Conservation (phyloP, 371 early-diverging fungal genomes). For the Mucor mucedo region DNA sequence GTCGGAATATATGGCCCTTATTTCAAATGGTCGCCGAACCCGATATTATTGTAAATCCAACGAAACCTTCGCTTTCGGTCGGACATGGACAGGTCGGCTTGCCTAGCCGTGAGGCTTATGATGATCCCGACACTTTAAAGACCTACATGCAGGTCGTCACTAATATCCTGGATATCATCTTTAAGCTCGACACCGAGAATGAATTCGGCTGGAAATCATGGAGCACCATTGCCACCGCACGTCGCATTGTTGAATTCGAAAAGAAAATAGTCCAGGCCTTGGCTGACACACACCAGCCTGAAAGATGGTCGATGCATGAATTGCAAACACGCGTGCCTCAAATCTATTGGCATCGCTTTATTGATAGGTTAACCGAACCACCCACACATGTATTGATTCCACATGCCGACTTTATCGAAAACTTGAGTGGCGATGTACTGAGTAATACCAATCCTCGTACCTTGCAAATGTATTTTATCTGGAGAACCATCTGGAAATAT, state of each 20-base stretch:
- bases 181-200: constrained; percentile 27
- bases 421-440: constrained; percentile 12
- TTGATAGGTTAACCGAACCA: constrained; percentile 21
- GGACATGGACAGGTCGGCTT: constrained; percentile 51
- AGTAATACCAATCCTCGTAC: constrained; percentile 31
- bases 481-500: constrained; percentile 44
- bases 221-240: constrained; percentile 47
- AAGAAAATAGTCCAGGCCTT: constrained; percentile 35
- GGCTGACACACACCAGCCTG: not conserved
- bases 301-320: constrained; percentile 30
- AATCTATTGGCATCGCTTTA: constrained; percentile 47
- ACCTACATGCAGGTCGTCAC: constrained; percentile 44
- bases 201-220: constrained; percentile 42
- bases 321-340: constrained; percentile 42
- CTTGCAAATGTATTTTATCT: constrained; percentile 47
- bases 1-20: constrained; percentile 36
- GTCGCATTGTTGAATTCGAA: constrained; percentile 57
- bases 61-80: constrained; percentile 31
- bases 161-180: constrained; percentile 27
- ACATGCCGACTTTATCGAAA: not conserved
- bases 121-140: constrained; percentile 33
- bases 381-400: constrained; percentile 40
- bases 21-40: constrained; percentile 38
- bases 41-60: not conserved
- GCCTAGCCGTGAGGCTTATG: constrained; percentile 58